A percentile compares a stretch with the other conserved stretches of the same genome.
phyloP scores from a whole-genome alignment of 2,329 filamentous ascomycete species.

The Allantophomopsis cytisporea region DNA sequence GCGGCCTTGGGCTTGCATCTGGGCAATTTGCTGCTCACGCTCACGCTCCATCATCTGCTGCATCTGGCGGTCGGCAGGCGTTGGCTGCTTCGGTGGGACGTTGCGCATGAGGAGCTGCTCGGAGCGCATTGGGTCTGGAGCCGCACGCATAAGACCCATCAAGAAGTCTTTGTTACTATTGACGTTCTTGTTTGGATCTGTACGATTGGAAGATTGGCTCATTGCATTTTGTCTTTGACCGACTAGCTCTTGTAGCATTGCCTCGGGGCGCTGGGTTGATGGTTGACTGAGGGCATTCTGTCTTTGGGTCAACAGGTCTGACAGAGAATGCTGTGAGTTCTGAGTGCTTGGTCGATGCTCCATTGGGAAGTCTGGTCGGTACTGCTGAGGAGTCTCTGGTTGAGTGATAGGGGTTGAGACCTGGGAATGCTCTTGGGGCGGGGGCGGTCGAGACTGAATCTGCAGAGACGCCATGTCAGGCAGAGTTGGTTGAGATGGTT shows the following conservation, averaged over 20 bases:
- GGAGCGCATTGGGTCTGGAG: slow-evolving; percentile 32
- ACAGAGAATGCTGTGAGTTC: slow-evolving; percentile 24
- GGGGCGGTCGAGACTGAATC: slow-evolving; percentile 25
- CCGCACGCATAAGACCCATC: slow-evolving; percentile 65
- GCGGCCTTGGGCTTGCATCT: slow-evolving; percentile 14
- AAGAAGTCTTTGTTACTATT: slow-evolving; percentile 71
- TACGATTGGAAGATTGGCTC: slow-evolving; percentile 32
- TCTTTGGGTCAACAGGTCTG: slow-evolving; percentile 36
- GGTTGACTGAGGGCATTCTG: slow-evolving; percentile 22
- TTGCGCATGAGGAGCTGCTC: slow-evolving; percentile 39
- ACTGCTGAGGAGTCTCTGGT: slow-evolving; percentile 6
- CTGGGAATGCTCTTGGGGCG: slow-evolving; percentile 27
- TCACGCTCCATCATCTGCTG: slow-evolving; percentile 31
- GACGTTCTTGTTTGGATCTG: slow-evolving; percentile 26
- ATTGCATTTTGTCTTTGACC: slow-evolving; percentile 41
- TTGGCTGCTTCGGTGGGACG: slow-evolving; percentile 10
- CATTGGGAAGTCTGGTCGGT: slow-evolving; percentile 16
- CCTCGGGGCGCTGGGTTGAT: slow-evolving; percentile 33
- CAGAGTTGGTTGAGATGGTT: slow-evolving; percentile 22
- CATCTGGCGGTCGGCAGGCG: slow-evolving; percentile 17
- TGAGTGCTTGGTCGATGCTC: slow-evolving; percentile 11
- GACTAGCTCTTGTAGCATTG: slow-evolving; percentile 47
- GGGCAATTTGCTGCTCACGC: slow-evolving; percentile 11
- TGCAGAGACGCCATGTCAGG: slow-evolving; percentile 16
- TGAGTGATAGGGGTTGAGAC: too few species aligned